Conservation (phyloP, 345 rosid species). For the Litchi chinensis region DNA sequence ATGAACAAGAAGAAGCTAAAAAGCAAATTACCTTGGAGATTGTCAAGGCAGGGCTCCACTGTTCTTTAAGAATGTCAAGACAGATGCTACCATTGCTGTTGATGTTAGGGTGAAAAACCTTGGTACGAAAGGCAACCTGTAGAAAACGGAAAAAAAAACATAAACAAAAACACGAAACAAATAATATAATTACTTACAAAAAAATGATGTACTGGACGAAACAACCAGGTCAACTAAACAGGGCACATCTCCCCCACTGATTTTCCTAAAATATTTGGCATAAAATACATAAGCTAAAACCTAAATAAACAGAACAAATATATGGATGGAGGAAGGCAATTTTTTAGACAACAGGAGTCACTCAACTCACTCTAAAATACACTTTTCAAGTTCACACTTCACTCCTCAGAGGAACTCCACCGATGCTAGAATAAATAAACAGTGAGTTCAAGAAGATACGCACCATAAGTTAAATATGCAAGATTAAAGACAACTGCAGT, state of each 20-base stretch:
- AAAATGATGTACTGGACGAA: neutral
- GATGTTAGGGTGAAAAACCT: conserved; percentile 72
- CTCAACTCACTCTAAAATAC: neutral
- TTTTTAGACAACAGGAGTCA: neutral
- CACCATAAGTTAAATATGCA: neutral
- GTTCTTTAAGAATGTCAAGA: conserved; percentile 74
- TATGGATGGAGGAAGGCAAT: neutral
- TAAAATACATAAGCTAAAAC: neutral
- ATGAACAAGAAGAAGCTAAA: neutral
- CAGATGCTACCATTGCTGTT: conserved; percentile 79
- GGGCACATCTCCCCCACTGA: neutral
- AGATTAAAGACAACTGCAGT: neutral
- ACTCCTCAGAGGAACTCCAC: neutral
- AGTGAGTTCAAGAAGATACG: neutral
- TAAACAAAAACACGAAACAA: neutral
- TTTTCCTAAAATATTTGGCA: neutral
- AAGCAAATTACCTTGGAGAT: conserved; percentile 55
- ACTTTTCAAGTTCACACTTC: neutral
- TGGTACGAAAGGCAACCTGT: conserved; percentile 71
- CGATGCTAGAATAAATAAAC: too few species aligned
- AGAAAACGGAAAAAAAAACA: neutral
- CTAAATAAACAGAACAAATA: neutral
- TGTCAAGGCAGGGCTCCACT: conserved; percentile 80
- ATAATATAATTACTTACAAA: neutral
- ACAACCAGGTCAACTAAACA: neutral